phyloP scores from a whole-genome alignment of 257 asterid species.

The Solanum pimpinellifolium region DNA sequence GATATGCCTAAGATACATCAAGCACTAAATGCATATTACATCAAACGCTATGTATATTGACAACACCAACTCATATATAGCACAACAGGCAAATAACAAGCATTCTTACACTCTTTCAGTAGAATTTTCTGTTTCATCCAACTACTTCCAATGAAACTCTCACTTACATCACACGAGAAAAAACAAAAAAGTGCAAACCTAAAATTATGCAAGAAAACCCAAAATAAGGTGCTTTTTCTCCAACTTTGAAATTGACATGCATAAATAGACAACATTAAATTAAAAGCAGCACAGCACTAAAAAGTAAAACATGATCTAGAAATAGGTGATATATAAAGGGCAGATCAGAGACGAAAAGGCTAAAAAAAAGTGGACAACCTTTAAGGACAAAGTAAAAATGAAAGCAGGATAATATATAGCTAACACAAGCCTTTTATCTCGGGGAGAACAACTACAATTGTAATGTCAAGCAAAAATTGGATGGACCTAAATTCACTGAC shows the following conservation, averaged over 20 bases:
- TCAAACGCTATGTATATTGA: neutral
- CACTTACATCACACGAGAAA: neutral
- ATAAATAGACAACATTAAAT: neutral
- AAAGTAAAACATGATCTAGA: neutral
- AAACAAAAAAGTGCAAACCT: neutral
- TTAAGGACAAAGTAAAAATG: neutral
- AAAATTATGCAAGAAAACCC: neutral
- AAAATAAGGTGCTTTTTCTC: neutral
- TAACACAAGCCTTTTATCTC: neutral
- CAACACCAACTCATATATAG: neutral
- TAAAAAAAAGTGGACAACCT: neutral
- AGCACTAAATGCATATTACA: neutral
- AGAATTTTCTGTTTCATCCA: neutral
- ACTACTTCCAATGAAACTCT: neutral
- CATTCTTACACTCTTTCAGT: neutral
- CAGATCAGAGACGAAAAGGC: neutral
- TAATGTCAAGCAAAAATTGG: neutral
- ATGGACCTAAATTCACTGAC: neutral
- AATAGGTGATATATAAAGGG: neutral
- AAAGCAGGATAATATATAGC: neutral
- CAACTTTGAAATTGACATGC: neutral
- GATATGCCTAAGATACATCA: neutral
- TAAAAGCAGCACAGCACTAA: neutral
- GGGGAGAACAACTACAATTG: neutral
- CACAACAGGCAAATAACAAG: neutral